Percentiles rank a stretch among this genome's conserved stretches.
Evolutionary conservation across 306 rosid genomes (phyloP).

Genomic region (Cicer yamashitae): DNA sequence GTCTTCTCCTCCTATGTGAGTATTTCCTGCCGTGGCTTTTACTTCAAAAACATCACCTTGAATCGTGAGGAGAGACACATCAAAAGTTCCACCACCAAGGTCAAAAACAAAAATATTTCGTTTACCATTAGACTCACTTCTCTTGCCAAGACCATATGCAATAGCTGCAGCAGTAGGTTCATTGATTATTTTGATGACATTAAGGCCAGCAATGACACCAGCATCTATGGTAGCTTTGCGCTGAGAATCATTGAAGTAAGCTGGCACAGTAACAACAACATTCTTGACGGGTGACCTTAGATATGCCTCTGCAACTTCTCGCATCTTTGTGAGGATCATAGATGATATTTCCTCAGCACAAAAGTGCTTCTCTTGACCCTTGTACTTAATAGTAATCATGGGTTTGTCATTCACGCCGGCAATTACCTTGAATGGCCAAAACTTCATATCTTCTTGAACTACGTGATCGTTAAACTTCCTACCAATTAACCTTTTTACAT

Average conservation of each 20-base stretch:
- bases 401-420: constrained; percentile 54
- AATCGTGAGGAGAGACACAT: constrained; percentile 61
- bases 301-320: constrained; percentile 55
- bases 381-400: constrained; percentile 51
- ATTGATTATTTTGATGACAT: constrained; percentile 52
- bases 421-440: constrained; percentile 61
- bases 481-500: constrained; percentile 64
- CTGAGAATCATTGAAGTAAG: constrained; percentile 63
- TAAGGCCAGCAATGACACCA: constrained; percentile 49
- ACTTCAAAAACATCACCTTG: constrained; percentile 28
- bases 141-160: constrained; percentile 66
- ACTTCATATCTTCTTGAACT: constrained; percentile 38
- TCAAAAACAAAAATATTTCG: constrained; percentile 48
- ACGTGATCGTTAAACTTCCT: constrained; percentile 47
- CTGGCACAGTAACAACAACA: constrained; percentile 64
- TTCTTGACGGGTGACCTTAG: constrained; percentile 40
- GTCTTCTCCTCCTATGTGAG: constrained; percentile 51
- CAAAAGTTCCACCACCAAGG: constrained; percentile 63
- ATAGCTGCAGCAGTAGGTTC: constrained; percentile 60
- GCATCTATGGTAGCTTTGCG: constrained; percentile 45
- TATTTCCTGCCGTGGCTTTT: constrained; percentile 39
- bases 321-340: constrained; percentile 59
- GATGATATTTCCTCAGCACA: constrained; percentile 64
- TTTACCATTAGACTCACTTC: constrained; percentile 38
- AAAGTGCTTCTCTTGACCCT: constrained; percentile 50